These are phyloP conservation scores for Vicia faba DNA, from an alignment of 306 rosid genomes.

Conservation along the genomic window DNA sequence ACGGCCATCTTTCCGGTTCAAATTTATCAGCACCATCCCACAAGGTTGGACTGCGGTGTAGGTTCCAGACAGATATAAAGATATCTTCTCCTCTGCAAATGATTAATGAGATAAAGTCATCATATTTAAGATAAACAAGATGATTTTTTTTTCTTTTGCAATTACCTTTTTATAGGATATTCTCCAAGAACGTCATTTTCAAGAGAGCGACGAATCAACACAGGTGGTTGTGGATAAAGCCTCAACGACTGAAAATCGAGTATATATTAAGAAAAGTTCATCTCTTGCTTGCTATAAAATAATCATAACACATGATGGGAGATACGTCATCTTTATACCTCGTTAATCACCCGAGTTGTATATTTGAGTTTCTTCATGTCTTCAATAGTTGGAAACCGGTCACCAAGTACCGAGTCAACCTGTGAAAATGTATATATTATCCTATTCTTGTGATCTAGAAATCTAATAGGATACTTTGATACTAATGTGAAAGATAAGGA, in stretches of 20 bases:
- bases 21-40: conserved; percentile 93
- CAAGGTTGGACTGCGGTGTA: conserved; percentile 78
- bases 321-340: conserved; percentile 58
- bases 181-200: conserved; percentile 73
- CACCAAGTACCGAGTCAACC: conserved; percentile 89
- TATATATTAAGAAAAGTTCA: conserved; percentile 34
- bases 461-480: conserved; percentile 23
- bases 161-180: conserved; percentile 81
- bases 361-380: conserved; percentile 94
- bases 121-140: conserved; percentile 15
- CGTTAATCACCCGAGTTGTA: conserved; percentile 93
- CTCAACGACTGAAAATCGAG: conserved; percentile 70
- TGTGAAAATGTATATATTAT: conserved; percentile 31
- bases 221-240: conserved; percentile 99
- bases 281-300: conserved; percentile 9
- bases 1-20: conserved; percentile 91
- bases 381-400: conserved; percentile 82
- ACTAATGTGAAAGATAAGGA: conserved; percentile 30
- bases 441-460: conserved; percentile 17
- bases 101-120: conserved; percentile 26
- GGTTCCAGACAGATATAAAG: conserved; percentile 90
- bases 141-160: not conserved
- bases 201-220: conserved; percentile 88
- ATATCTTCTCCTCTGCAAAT: conserved; percentile 87
- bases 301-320: conserved; percentile 16